phyloP scores from a whole-genome alignment of 1,284 basidiomycete species.

The Apiotrichum brassicae region DNA sequence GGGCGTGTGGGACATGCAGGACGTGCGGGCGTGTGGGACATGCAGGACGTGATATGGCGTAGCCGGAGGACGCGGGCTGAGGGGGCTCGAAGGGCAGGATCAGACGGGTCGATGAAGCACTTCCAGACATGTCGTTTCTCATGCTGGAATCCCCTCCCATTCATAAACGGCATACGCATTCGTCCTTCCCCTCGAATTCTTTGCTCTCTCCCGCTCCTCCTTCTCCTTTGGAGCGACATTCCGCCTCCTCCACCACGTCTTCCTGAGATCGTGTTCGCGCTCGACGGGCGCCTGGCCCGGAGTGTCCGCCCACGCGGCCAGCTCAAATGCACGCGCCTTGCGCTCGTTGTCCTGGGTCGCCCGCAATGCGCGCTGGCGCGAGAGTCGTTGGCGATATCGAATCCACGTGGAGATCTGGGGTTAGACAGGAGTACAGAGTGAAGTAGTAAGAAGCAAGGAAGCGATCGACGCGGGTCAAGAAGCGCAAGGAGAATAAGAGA shows the following conservation, averaged over 20 bases:
- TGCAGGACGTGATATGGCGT: too few species aligned
- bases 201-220: constrained; percentile 24
- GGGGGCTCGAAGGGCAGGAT: too few species aligned
- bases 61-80: too few species aligned
- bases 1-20: too few species aligned
- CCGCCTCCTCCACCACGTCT: constrained; percentile 15
- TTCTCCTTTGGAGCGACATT: not conserved
- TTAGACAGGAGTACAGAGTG: not conserved
- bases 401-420: constrained; percentile 37
- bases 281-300: constrained; percentile 31
- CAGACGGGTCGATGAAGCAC: not conserved
- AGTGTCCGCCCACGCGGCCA: constrained; percentile 41
- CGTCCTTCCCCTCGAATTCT: constrained; percentile 29
- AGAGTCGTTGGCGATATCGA: constrained; percentile 29
- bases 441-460: too few species aligned
- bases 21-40: too few species aligned
- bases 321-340: constrained; percentile 37
- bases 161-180: constrained; percentile 42
- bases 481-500: too few species aligned
- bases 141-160: constrained; percentile 40
- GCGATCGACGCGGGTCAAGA: not conserved
- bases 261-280: not conserved
- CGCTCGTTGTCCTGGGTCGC: constrained; percentile 28
- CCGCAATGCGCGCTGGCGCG: constrained; percentile 27
- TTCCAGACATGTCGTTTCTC: too few species aligned